Percentiles rank a stretch among this genome's conserved stretches.
phyloP scores from a whole-genome alignment of 768 basidiomycete species.

The Porpolomopsis calyptriformis region DNA sequence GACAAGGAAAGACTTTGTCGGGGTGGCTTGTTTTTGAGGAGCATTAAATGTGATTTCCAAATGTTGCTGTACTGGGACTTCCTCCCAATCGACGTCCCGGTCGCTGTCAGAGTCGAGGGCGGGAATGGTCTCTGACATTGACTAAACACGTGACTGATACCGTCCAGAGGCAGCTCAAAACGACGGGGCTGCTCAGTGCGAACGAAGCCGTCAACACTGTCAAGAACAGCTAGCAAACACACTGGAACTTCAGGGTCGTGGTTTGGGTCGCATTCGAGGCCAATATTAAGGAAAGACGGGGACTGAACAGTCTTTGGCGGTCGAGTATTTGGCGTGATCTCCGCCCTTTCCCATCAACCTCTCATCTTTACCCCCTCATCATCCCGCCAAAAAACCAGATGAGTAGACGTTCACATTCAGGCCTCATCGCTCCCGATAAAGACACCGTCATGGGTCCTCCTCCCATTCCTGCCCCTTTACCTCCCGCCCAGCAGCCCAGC shows the following conservation, averaged over 20 bases:
- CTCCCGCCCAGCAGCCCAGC: conserved; percentile 17
- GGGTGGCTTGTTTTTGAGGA: conserved; percentile 23
- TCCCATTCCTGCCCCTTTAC: conserved; percentile 26
- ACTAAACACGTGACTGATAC: background rate
- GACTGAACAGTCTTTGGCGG: background rate
- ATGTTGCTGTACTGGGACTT: conserved; percentile 42
- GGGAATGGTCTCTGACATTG: no score
- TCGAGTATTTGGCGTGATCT: conserved; percentile 1
- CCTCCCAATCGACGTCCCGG: conserved; percentile 76
- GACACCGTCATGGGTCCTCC: conserved; percentile 46
- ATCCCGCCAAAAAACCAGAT: conserved; percentile 17
- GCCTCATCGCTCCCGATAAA: conserved; percentile 33
- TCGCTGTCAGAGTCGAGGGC: conserved; percentile 33
- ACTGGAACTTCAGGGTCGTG: no score
- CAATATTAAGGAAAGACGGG: no score
- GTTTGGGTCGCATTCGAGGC: no score
- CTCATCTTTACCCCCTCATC: conserved; percentile 4
- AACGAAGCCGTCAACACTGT: no score
- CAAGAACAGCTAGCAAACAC: no score
- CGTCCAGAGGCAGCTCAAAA: no score
- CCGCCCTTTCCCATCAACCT: conserved; percentile 14
- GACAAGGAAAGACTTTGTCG: conserved; percentile 35
- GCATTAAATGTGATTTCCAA: conserved; percentile 67
- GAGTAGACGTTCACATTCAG: conserved; percentile 12
- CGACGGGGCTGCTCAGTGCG: no score